Base-by-base conservation (phyloP, 176 grass and related monocot genomes). In the Carex scoparia region DNA sequence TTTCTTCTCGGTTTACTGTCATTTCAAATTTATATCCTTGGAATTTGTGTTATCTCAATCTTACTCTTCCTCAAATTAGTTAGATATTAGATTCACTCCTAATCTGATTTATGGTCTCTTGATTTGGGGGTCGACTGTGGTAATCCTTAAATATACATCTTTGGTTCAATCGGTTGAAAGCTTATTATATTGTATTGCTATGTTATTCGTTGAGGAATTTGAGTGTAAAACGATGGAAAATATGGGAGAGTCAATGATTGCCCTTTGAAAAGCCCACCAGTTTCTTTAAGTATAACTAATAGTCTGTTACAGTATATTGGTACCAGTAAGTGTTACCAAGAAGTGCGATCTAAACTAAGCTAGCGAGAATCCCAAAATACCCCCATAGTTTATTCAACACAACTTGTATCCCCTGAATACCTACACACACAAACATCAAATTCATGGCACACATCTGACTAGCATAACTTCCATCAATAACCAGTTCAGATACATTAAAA, bases 1-100 rank as follows among this genome's bases (percentile, higher is more conserved):
- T 68, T 92, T 79, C 33, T 58, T 53, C 62, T 49, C 19, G 66
- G 12, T 27, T 70, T 69, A n/a, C 58, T 88, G 18, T 10, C 7
- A 8, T 81, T 35, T 83, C 13, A 9, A 33, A 4, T 63, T 2
- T 12, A 18, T 65, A 66, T 65, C 5, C 7, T 68, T 35, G 74
- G 3, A 56, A 13, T 79, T 32, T 58, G 28, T 79, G 74, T 78
- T 78, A 27, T 57, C 51, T 56, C 11, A 51, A 49, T 33, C 15
- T 28, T 78, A 32, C 0, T 33, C 4, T 11, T 35, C 30, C 35
- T 85, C 1, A 48, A 10, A 72, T 71, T 7, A 7, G 8, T 44
- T 84, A 19, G 14, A 15, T 1, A 60, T 13, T 83, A 53, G 18
- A 32, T 65, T 55, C n/a, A 13, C 14, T 1, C 19, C 19, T n/a